Percentiles rank a stretch among this genome's conserved stretches.
phyloP scores from a whole-genome alignment of 306 rosid species.

The Vigna reflexopilosa region DNA sequence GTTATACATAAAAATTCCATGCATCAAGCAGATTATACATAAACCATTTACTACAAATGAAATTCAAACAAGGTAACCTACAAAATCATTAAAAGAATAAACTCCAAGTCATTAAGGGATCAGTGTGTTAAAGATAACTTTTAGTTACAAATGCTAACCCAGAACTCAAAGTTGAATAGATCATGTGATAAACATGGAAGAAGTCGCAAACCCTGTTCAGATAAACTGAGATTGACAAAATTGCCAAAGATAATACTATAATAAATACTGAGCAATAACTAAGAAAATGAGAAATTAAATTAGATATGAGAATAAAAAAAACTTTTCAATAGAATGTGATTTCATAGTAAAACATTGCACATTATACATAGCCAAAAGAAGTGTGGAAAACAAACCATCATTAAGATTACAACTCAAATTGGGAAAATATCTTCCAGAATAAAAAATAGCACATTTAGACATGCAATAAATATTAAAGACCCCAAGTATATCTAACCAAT shows the following conservation, averaged over 20 bases:
- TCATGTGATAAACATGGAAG: slow-evolving; percentile 92
- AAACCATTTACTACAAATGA: no score
- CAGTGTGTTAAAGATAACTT: slow-evolving; percentile 45
- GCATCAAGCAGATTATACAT: no score
- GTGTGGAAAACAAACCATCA: slow-evolving; percentile 22
- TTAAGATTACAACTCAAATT: slow-evolving; percentile 20
- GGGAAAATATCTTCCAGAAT: slow-evolving; percentile 8
- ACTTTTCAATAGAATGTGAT: not conserved
- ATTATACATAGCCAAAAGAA: slow-evolving; percentile 19
- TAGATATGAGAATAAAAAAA: no score
- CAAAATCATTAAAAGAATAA: slow-evolving; percentile 48
- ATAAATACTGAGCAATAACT: slow-evolving; percentile 2
- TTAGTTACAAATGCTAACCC: slow-evolving; percentile 70
- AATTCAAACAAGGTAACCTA: slow-evolving; percentile 60
- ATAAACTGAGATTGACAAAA: slow-evolving; percentile 25
- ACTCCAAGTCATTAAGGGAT: slow-evolving; percentile 48
- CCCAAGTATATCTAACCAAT: slow-evolving; percentile 11
- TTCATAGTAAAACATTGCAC: slow-evolving; percentile 9
- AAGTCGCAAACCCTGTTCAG: slow-evolving; percentile 88
- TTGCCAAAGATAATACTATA: not conserved
- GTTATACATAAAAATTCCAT: no score
- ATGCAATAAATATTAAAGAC: slow-evolving; percentile 7
- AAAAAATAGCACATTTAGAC: not conserved
- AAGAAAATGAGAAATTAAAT: slow-evolving; percentile 25
- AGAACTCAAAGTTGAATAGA: slow-evolving; percentile 94